These are phyloP conservation scores for Aegle marmelos DNA, from an alignment of 345 rosid genomes.

Conservation along the genomic window DNA sequence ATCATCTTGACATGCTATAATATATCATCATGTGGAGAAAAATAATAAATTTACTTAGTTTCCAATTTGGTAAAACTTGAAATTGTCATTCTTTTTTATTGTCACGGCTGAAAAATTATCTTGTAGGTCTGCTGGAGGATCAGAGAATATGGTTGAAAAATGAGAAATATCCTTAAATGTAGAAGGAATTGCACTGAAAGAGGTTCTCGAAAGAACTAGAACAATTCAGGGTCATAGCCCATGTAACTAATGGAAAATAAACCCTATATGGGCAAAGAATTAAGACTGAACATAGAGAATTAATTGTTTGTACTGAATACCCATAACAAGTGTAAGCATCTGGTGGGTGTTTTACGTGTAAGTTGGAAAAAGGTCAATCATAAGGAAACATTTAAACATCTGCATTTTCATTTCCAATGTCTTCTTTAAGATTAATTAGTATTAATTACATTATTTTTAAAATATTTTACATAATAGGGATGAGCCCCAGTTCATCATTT, in stretches of 20 bases:
- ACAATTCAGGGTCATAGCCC: neutral
- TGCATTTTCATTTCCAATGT: slow-evolving; percentile 3
- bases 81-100: neutral
- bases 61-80: neutral
- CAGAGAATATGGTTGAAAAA: neutral
- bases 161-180: neutral
- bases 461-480: slow-evolving; percentile 85
- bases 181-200: neutral
- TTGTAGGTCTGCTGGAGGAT: neutral
- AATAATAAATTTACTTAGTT: neutral
- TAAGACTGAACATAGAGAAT: neutral
- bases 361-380: neutral
- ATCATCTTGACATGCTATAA: neutral
- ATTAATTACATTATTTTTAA: slow-evolving; percentile 32
- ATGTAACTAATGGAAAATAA: neutral
- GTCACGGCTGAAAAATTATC: neutral
- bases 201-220: neutral
- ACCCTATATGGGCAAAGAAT: neutral
- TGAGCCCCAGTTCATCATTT: slow-evolving; percentile 73
- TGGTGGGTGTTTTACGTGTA: neutral
- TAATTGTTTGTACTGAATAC: neutral
- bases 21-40: neutral
- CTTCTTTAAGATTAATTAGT: slow-evolving; percentile 14
- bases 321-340: neutral
- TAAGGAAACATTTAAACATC: neutral